Evolutionary conservation across 345 rosid species (phyloP).

Genomic region (Melastoma malabathricum): DNA sequence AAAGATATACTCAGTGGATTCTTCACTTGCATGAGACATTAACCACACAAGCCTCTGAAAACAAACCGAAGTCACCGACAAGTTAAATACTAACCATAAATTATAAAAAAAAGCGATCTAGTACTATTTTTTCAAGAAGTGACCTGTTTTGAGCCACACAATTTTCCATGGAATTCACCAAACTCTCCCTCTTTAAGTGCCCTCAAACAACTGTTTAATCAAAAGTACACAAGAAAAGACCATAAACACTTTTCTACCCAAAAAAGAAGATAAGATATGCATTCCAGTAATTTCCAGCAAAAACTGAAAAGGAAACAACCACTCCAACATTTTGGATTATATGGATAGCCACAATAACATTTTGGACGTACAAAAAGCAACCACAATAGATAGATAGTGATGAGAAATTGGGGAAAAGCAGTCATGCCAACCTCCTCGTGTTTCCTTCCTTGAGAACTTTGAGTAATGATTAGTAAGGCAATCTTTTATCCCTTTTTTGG

Average conservation of each 20-base stretch:
- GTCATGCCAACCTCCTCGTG: too few species aligned
- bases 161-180: slow-evolving; percentile 47
- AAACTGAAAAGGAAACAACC: neutral
- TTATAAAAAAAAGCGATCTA: neutral
- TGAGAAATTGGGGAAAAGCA: too few species aligned
- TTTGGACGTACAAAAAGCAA: too few species aligned
- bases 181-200: slow-evolving; percentile 76
- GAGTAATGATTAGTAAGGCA: too few species aligned
- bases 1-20: slow-evolving; percentile 74
- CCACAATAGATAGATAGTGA: too few species aligned
- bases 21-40: slow-evolving; percentile 72
- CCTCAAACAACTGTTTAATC: slow-evolving; percentile 58
- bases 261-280: neutral
- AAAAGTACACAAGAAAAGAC: slow-evolving; percentile 11
- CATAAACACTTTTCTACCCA: too few species aligned
- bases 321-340: neutral
- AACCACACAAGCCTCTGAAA: slow-evolving; percentile 66
- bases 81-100: neutral
- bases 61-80: slow-evolving; percentile 2
- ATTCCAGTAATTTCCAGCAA: neutral
- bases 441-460: too few species aligned
- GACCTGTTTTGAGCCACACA: slow-evolving; percentile 72
- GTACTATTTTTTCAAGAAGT: slow-evolving; percentile 6
- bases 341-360: neutral
- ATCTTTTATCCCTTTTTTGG: too few species aligned